Evolutionary conservation across 1,284 basidiomycete species (phyloP), one percentile per base, ranked within the genome.

Genomic region (Farysia itapuensis): DNA sequence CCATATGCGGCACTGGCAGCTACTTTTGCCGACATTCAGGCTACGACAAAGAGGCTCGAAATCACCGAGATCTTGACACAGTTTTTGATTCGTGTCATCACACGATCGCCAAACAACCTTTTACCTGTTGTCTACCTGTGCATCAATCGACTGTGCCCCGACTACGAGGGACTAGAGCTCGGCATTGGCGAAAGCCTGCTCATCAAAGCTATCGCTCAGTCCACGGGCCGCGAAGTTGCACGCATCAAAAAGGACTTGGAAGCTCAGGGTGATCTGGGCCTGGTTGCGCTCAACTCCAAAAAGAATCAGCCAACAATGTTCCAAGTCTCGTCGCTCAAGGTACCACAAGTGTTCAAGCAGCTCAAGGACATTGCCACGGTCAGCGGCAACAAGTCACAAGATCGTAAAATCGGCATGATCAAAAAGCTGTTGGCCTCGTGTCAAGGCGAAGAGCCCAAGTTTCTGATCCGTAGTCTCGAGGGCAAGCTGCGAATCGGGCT

Each of bases 401-500:
- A 75, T 22, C 53, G 90, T 79, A 99, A 99, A 77, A 90, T 96
- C 12, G 88, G 88, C 1, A 89, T 94, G 59, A 95, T 99, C 73
- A 95, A 91, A 39, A 91, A 93, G 72, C 82, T 99, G 2, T 82
- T 99, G 1, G 90, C 93, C 2, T 87, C 90, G 4, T 98, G 93
- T 72, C 86, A 90, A 70, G 81, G 84, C 29, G 87, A 89, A 74
- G 84, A 85, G 70, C 92, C 94, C 18, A 98, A 97, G 77, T 99
- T 94, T 77, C 88, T 98, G 56, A 87, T 98, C 40, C 86, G 95
- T 37, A 91, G 88, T 77, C 79, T 98, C 63, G 94, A 97, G 79
- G 95, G 95, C 44, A 99, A 99, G 78, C 83, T 99, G 26, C 85
- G 95, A 5, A 98, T 99, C 72, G 91, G 95, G 33, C 87, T 98